Evolutionary conservation across 805 yeast species (phyloP).

Genomic region (Spathaspora gorwiae): DNA sequence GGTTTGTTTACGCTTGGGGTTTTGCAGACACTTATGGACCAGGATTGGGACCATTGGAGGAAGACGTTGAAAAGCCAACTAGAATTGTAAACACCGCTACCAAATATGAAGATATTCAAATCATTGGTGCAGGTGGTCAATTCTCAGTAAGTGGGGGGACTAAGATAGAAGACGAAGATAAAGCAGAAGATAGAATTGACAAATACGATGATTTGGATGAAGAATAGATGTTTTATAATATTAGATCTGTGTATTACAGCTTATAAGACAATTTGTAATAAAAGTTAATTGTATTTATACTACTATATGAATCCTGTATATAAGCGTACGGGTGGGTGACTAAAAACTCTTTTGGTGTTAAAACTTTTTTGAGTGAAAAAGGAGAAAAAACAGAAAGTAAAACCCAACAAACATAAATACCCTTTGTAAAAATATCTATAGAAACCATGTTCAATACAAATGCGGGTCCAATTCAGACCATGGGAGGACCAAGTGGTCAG

Average conservation of each 20-base stretch:
- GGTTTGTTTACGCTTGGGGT: constrained; percentile 93
- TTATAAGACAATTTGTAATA: too few relatives aligned
- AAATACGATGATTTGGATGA: constrained; percentile 50
- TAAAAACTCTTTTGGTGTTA: too few relatives aligned
- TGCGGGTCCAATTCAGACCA: not conserved
- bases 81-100: constrained; percentile 94
- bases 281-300: too few relatives aligned
- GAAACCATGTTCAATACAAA: not conserved
- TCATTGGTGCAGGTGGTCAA: constrained; percentile 95
- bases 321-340: too few relatives aligned
- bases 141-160: constrained; percentile 86
- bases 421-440: not conserved
- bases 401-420: too few relatives aligned
- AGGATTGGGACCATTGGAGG: constrained; percentile 90
- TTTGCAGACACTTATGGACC: constrained; percentile 96
- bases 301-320: too few relatives aligned
- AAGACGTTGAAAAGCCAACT: constrained; percentile 83
- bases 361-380: too few relatives aligned
- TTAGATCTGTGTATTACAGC: too few relatives aligned
- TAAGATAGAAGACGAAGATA: constrained; percentile 50
- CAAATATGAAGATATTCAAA: constrained; percentile 61
- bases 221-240: not conserved
- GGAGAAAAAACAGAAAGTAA: too few relatives aligned
- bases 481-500: not conserved
- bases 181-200: constrained; percentile 45